Conservation (phyloP, 371 early-diverging fungal species). For the Ecytonucleospora hepatopenaei region DNA sequence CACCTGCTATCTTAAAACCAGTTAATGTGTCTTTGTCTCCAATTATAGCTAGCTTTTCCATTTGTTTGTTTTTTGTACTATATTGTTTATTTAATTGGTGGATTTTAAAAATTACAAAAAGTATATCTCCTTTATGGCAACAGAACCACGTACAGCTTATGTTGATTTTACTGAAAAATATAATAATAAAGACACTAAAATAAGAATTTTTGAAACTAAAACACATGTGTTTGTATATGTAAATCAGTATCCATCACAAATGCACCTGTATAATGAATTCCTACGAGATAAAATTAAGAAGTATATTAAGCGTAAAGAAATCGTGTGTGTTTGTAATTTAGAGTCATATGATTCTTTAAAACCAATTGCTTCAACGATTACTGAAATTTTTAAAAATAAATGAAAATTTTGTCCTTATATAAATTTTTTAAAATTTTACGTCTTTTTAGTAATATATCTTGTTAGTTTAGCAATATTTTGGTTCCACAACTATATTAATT, state of each 20-base stretch:
- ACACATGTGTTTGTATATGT: conserved; percentile 44
- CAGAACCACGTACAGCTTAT: conserved; percentile 20
- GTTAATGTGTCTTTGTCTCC: conserved; percentile 54
- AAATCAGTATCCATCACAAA: conserved; percentile 25
- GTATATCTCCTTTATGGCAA: not conserved
- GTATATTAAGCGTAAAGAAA: conserved; percentile 20
- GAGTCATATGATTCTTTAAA: conserved; percentile 24
- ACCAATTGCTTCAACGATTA: conserved; percentile 8
- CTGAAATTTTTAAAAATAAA: not conserved
- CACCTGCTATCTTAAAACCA: conserved; percentile 53
- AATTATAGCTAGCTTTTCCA: conserved; percentile 46
- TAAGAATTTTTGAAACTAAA: conserved; percentile 32
- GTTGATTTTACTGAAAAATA: conserved; percentile 28
- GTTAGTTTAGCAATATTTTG: not conserved
- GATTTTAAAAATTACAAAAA: not conserved
- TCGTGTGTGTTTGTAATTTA: conserved; percentile 32
- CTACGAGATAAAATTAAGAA: conserved; percentile 16
- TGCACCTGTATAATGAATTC: conserved; percentile 36
- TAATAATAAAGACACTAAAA: conserved; percentile 20
- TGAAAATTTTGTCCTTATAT: too few species aligned
- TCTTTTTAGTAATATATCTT: not conserved
- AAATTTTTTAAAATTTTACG: conserved; percentile 1
- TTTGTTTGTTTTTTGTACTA: not conserved
- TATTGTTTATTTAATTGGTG: not conserved
- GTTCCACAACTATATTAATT: not conserved